These are phyloP conservation scores for Sporothrix sp. DNA, from an alignment of 2,329 filamentous ascomycete species.

Conservation along the genomic window DNA sequence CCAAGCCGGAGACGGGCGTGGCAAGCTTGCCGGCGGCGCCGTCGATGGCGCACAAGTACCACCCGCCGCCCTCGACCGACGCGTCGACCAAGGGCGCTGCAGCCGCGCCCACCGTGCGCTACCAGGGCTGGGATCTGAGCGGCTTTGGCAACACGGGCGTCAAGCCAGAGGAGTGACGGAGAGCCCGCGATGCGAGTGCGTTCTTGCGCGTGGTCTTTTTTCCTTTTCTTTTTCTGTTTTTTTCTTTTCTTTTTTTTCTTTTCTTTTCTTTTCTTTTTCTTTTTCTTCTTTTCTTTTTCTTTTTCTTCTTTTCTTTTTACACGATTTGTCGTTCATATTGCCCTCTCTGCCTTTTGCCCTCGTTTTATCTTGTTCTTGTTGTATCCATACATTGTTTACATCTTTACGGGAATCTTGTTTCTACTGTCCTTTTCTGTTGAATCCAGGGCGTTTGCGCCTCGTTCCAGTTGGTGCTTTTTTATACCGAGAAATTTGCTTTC, in stretches of 20 bases:
- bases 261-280: background rate
- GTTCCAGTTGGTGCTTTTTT: too few species aligned
- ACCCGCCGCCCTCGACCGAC: background rate
- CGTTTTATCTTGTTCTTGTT: too few species aligned
- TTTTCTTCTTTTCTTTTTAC: background rate
- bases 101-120: constrained; percentile 22
- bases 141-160: constrained; percentile 33
- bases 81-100: background rate
- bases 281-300: background rate
- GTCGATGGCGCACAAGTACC: constrained; percentile 20
- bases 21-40: constrained; percentile 15
- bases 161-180: constrained; percentile 27
- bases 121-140: constrained; percentile 31
- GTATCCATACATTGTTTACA: too few species aligned
- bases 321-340: background rate
- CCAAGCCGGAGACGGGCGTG: background rate
- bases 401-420: too few species aligned
- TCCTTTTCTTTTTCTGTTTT: background rate
- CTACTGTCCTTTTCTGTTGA: too few species aligned
- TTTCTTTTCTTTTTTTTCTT: background rate
- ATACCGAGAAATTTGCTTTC: too few species aligned
- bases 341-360: too few species aligned
- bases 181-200: too few species aligned
- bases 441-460: too few species aligned
- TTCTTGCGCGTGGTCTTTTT: too few species aligned